phyloP scores from a whole-genome alignment of 129 eudicot genomes.

The Lactuca saligna region DNA sequence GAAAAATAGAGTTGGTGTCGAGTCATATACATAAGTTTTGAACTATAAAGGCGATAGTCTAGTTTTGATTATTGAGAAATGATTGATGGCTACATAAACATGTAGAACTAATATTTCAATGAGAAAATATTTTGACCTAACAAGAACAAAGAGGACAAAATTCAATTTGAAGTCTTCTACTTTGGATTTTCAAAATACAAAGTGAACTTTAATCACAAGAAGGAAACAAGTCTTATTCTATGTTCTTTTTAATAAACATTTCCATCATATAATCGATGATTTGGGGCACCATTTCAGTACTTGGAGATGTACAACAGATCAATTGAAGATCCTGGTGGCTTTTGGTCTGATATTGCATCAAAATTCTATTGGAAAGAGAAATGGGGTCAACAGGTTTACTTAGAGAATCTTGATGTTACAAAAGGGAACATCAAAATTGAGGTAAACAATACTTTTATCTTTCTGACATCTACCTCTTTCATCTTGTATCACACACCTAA shows the following conservation, averaged over 20 bases:
- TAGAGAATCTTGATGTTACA: no score
- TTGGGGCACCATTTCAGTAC: slow-evolving; percentile 44
- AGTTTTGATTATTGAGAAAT: not conserved
- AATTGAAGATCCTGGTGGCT: slow-evolving; percentile 80
- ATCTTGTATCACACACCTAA: not conserved
- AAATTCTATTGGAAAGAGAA: slow-evolving; percentile 75
- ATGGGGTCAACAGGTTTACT: slow-evolving; percentile 35
- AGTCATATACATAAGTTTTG: not conserved
- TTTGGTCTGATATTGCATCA: slow-evolving; percentile 92
- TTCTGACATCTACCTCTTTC: slow-evolving; percentile 6
- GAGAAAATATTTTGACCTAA: not conserved
- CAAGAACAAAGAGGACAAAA: not conserved
- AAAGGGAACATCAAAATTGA: not conserved
- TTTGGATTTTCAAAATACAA: not conserved
- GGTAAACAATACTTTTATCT: slow-evolving; percentile 36
- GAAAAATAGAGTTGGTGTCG: not conserved
- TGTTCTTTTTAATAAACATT: not conserved
- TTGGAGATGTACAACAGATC: slow-evolving; percentile 85
- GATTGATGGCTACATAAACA: not conserved
- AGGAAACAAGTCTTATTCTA: not conserved
- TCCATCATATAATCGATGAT: slow-evolving; percentile 12
- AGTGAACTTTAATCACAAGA: slow-evolving; percentile 1
- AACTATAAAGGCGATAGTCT: not conserved
- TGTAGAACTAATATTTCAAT: not conserved
- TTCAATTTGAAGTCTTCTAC: not conserved